Evolutionary conservation across 352 stramenopile genomes (phyloP).

Genomic region (Pythium apleroticum): DNA sequence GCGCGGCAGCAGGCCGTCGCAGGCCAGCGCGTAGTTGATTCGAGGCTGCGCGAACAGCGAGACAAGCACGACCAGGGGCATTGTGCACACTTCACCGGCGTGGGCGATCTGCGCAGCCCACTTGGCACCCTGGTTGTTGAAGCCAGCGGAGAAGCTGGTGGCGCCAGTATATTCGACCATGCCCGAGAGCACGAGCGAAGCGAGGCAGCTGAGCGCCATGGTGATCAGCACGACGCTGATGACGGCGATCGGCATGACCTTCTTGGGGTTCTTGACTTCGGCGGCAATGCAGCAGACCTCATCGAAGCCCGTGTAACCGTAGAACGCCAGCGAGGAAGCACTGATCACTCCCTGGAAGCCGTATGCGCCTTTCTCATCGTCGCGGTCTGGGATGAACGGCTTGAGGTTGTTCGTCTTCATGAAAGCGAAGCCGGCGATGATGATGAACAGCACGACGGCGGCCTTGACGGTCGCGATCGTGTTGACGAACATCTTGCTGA

Average conservation of each 20-base stretch:
- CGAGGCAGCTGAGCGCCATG: slow-evolving; percentile 63
- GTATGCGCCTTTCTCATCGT: slow-evolving; percentile 27
- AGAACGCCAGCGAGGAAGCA: slow-evolving; percentile 87
- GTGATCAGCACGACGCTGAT: slow-evolving; percentile 76
- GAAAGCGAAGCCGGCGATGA: slow-evolving; percentile 77
- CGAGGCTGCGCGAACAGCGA: slow-evolving; percentile 91
- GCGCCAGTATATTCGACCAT: slow-evolving; percentile 42
- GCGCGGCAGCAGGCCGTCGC: slow-evolving; percentile 89
- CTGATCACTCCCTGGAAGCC: slow-evolving; percentile 68
- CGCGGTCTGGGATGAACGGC: slow-evolving; percentile 69
- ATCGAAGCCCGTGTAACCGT: slow-evolving; percentile 94
- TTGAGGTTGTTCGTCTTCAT: slow-evolving; percentile 82
- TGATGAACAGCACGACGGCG: slow-evolving; percentile 91
- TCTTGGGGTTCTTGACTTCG: slow-evolving; percentile 71
- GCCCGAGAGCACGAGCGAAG: slow-evolving; percentile 82
- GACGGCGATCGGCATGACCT: slow-evolving; percentile 77
- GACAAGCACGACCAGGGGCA: slow-evolving; percentile 94
- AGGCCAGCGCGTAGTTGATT: slow-evolving; percentile 90
- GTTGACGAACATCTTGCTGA: slow-evolving; percentile 89
- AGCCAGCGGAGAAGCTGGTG: slow-evolving; percentile 39
- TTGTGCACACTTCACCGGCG: slow-evolving; percentile 72
- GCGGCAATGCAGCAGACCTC: slow-evolving; percentile 90
- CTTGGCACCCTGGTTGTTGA: slow-evolving; percentile 35
- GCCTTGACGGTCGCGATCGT: slow-evolving; percentile 81
- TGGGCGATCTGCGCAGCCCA: slow-evolving; percentile 53